Base-by-base conservation (phyloP, 1,139 yeast genomes). In the Diutina mesorugosa region DNA sequence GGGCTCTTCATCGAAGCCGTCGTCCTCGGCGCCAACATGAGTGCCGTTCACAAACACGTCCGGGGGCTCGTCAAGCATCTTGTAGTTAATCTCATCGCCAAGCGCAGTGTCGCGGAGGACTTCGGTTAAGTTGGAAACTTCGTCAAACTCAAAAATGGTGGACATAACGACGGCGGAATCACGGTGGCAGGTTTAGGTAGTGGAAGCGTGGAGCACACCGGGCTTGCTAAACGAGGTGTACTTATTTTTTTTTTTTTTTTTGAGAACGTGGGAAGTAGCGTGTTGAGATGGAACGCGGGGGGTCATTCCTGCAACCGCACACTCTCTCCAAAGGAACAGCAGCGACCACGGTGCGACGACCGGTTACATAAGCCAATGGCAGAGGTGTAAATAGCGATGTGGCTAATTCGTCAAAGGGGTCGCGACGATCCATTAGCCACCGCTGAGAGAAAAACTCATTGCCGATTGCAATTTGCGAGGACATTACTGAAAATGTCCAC, bases 91-190 rank as follows among this genome's bases (percentile, higher is more conserved):
- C 21, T 47, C 38, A 16, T 29, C 35, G 38, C 38, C 38, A 32
- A 50, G 53, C 41, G 26, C 28, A 32, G 21, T 9, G n/a, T 50
- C 53, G 26, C 53, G 41, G 41, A 50, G 16, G 41, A 28, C 45
- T n/a, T 50, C 41, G n/a, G 41, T 28, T 38, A 50, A 50, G 41
- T 50, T 28, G 16, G 45, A 32, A 16, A 50, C 53, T 10, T 50
- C 53, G 32, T 50, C 53, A 32, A 50, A 50, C 35, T 50, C 41
- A 32, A 50, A 50, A 21, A 50, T 32, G 45, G 53, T 32, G 14
- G 53, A 30, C 53, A 50, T 50, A 28, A 9, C 18, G 51, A 29
- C 4, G n/a, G 41, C 10, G 41, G n/a, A 35, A 12, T 10, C 41
- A 35, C 41, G 41, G 41, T 35, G 41, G 41, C 41, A 35, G 41